Evolutionary conservation across 1,284 basidiomycete genomes (phyloP), one percentile per base, ranked within the genome.

Genomic region (Cutaneotrichosporon cutaneum): DNA sequence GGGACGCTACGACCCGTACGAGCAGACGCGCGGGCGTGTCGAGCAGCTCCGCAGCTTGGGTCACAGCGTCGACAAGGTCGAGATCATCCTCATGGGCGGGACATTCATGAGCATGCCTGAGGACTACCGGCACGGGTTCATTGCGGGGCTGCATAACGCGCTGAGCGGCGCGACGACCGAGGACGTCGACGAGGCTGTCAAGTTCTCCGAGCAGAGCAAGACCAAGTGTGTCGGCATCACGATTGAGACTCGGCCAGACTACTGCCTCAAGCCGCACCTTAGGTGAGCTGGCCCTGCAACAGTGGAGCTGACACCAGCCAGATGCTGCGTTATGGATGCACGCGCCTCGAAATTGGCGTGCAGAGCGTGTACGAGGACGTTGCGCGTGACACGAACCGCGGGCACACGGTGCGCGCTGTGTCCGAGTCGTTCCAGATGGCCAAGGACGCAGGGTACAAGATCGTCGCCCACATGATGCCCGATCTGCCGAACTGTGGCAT

Each of bases 71-170:
- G 96, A 99, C 82, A 99, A 99, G 85, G 93, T 99, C 53, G 95
- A 99, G 77, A 98, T 98, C 75, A 99, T 99, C 68, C 85, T 99
- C 71, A 99, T 99, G 95, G 96, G 95, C 35, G 95, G 95, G 51
- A 99, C 95, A 4, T 99, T 99, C 80, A 97, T 99, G 94, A 96
- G 92, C 71, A 94, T 98, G 87, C 89, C 94, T 24, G 93, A 98
- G 78, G 91, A 93, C 50, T 99, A 99, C 76, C 86, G 95, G 60
- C 88, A 87, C 70, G 87, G 90, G 66, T 99, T 99, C 72, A 86
- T 99, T 62, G 94, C 95, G 0, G 94, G 98, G 67, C 83, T 99
- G 56, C 96, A 99, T 79, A 99, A 99, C 75, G 94, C 96, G 0
- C 83, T 99, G 8, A 94, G 92, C 21, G 96, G 96, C 0, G 94